Evolutionary conservation across 192 early-diverging fungal species (phyloP), one percentile per base, ranked within the genome.

Genomic region (Tieghemiomyces parasiticus): DNA sequence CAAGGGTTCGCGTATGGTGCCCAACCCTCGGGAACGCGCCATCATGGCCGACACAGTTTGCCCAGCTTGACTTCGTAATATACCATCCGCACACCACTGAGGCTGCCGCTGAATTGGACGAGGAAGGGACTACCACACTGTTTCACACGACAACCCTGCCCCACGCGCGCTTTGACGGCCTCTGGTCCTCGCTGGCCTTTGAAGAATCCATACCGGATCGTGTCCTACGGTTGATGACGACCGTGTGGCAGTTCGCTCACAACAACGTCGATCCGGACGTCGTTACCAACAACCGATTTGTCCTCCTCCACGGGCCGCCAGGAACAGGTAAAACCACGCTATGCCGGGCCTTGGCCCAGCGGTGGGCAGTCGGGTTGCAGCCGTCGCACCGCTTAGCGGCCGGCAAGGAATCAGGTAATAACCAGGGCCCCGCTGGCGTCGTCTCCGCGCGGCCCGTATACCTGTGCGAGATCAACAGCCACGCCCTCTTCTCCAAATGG

Each of bases 401-500:
- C 3, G 54, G n/a, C 19, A 56, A 42, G 54, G 20, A 26, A 8
- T 6, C 32, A 25, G 54, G 54, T 19, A 56, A 56, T 22, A 56
- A 56, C 31, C 35, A 19, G 19, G 31, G 1, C 32, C 20, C 31
- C 44, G 24, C 2, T 60, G 59, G 50, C 16, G n/a, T 42, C 9
- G n/a, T n/a, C n/a, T n/a, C n/a, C n/a, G n/a, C n/a, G n/a, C n/a
- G 13, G 35, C 60, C 35, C 8, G 59, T 47, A 16, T 60, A 78
- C 48, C 70, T 89, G 2, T 66, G 83, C 30, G 84, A 89, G 67
- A 85, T 89, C 67, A 86, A 86, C 61, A 75, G 76, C 28, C 84
- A 85, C 64, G 78, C 76, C 33, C 50, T 89, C 25, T 87, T 89
- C 59, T 83, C 80, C 52, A 89, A 89, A 63, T 89, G 79, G 72